A percentile compares a stretch with the other conserved stretches of the same genome.
phyloP scores from a whole-genome alignment of 106 monocot genomes.

The Hemerocallis citrina region DNA sequence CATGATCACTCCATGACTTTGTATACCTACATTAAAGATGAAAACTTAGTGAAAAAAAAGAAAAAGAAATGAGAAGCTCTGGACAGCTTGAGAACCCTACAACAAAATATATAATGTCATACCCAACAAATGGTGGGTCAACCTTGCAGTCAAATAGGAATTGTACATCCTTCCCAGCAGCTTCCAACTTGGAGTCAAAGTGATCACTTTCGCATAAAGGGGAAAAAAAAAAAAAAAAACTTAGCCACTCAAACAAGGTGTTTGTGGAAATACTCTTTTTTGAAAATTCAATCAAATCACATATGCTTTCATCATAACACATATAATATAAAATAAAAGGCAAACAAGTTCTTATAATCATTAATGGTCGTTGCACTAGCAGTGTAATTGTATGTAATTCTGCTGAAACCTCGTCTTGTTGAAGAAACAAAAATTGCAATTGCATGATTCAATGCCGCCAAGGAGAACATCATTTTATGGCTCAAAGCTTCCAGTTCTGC shows the following conservation, averaged over 20 bases:
- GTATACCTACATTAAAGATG: conserved; percentile 41
- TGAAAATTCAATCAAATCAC: background rate
- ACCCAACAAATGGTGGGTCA: conserved; percentile 83
- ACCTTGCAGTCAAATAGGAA: conserved; percentile 62
- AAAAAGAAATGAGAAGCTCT: background rate
- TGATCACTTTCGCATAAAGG: conserved; percentile 33
- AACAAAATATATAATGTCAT: conserved; percentile 5
- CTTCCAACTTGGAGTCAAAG: conserved; percentile 18
- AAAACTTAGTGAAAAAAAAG: background rate
- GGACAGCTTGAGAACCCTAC: background rate
- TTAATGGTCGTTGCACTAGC: too few species aligned
- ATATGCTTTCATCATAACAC: background rate
- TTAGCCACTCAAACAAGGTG: background rate
- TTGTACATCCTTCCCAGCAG: conserved; percentile 16
- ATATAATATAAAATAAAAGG: too few species aligned
- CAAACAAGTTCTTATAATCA: too few species aligned
- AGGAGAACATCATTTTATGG: too few species aligned
- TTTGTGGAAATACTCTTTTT: background rate
- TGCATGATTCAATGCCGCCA: too few species aligned
- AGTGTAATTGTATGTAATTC: too few species aligned
- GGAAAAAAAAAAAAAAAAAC: conserved; percentile 1
- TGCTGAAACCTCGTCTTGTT: too few species aligned
- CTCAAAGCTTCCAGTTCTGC: too few species aligned
- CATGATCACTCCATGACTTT: conserved; percentile 65
- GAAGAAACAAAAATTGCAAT: too few species aligned